These are phyloP conservation scores for Physcomitrellopsis africana DNA, from an alignment of 225 moss, liverwort and hornwort genomes.

Conservation along the genomic window DNA sequence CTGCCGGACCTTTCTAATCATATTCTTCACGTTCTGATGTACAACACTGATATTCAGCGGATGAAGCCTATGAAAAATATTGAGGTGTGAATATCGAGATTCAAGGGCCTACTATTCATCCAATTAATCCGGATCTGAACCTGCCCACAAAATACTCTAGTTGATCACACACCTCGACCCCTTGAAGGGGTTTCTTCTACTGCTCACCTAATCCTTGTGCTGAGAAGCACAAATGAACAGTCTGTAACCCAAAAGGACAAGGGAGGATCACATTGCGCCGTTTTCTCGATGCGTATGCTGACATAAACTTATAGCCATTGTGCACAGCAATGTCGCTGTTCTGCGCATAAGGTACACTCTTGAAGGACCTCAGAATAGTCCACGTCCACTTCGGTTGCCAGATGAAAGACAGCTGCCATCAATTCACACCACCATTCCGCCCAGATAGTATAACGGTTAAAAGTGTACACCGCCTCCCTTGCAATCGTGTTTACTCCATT, in stretches of 20 bases:
- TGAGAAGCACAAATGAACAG: conserved; percentile 26
- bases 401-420: conserved; percentile 12
- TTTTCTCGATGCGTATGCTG: background rate
- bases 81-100: conserved; percentile 27
- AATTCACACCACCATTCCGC: conserved; percentile 22
- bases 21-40: conserved; percentile 23
- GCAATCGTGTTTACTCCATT: conserved; percentile 44
- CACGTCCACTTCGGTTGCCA: background rate
- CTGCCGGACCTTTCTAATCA: conserved; percentile 19
- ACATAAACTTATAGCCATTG: conserved; percentile 8
- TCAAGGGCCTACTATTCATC: conserved; percentile 15
- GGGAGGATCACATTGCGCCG: too few species aligned
- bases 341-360: conserved; percentile 19
- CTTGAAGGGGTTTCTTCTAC: conserved; percentile 14
- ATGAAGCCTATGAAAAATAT: conserved; percentile 14
- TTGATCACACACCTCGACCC: background rate
- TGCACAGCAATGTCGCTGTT: conserved; percentile 12
- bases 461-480: background rate
- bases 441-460: conserved; percentile 9
- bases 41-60: conserved; percentile 29
- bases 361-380: conserved; percentile 15
- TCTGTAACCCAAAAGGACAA: background rate
- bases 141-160: background rate
- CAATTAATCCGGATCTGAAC: conserved; percentile 7
- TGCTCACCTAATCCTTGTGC: conserved; percentile 9